phyloP scores from a whole-genome alignment of 805 yeast species.

The Sugiyamaella smithiae region DNA sequence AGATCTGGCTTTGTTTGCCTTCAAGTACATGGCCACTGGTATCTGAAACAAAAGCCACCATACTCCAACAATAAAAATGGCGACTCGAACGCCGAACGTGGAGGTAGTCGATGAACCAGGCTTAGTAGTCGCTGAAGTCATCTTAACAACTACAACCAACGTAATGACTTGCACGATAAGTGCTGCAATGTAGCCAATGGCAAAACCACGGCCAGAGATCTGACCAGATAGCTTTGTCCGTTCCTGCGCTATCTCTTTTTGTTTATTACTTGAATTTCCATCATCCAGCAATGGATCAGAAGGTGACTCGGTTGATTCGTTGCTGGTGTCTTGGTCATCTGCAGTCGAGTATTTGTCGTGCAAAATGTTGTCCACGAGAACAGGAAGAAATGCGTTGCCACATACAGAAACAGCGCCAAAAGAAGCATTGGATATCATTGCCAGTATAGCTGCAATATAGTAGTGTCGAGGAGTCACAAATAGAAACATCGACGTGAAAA shows the following conservation, averaged over 20 bases:
- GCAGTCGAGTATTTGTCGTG: neutral
- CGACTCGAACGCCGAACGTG: conserved; percentile 50
- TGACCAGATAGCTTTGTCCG: conserved; percentile 23
- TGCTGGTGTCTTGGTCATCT: neutral
- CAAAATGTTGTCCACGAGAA: conserved; percentile 41
- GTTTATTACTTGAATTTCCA: neutral
- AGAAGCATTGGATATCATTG: conserved; percentile 62
- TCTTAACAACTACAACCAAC: conserved; percentile 50
- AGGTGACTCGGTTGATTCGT: neutral
- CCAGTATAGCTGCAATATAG: conserved; percentile 52
- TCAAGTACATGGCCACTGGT: conserved; percentile 52
- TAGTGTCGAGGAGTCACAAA: conserved; percentile 41
- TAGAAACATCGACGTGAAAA: conserved; percentile 49
- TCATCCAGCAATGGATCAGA: neutral
- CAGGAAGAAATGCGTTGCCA: conserved; percentile 71
- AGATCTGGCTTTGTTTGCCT: conserved; percentile 43
- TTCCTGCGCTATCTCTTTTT: neutral
- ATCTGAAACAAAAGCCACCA: conserved; percentile 78
- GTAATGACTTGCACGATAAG: conserved; percentile 62
- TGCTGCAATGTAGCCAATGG: conserved; percentile 68
- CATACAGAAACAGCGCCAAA: conserved; percentile 79
- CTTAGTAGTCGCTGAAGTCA: conserved; percentile 19
- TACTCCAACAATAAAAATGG: conserved; percentile 60
- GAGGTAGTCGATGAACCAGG: conserved; percentile 15
- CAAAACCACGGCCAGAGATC: conserved; percentile 68